phyloP scores from a whole-genome alignment of 495 filamentous ascomycete species.

The Aspergillus nanangensis region DNA sequence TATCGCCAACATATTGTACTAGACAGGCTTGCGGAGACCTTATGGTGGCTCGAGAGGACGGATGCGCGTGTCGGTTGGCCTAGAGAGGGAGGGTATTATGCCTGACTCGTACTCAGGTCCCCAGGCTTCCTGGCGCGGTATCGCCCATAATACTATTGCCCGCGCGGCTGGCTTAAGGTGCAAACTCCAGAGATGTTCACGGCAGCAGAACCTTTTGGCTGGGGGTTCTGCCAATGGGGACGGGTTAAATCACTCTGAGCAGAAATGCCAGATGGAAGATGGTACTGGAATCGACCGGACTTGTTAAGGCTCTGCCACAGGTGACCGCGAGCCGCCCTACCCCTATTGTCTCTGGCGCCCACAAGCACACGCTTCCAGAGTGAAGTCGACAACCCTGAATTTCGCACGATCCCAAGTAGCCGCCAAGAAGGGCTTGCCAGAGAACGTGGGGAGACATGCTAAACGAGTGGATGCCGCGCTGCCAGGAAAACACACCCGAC shows the following conservation, averaged over 20 bases:
- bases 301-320: constrained; percentile 11
- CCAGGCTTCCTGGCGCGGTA: background rate
- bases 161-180: constrained; percentile 1
- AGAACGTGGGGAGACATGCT: constrained; percentile 18
- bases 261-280: constrained; percentile 7
- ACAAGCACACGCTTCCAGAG: constrained; percentile 11
- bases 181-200: constrained; percentile 1
- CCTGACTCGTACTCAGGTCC: constrained; percentile 2
- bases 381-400: no score
- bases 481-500: constrained; percentile 26
- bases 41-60: constrained; percentile 1
- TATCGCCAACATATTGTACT: background rate
- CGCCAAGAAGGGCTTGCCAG: constrained; percentile 7
- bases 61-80: background rate
- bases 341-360: no score
- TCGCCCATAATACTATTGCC: background rate
- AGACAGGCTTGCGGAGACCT: background rate
- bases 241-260: constrained; percentile 4
- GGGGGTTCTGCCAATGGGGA: constrained; percentile 3
- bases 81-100: background rate
- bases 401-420: constrained; percentile 13
- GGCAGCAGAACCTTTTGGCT: background rate
- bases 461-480: constrained; percentile 25
- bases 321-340: constrained; percentile 10
- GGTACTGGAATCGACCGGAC: constrained; percentile 11